These are phyloP conservation scores for Ganoderma meredithae DNA, from an alignment of 1,284 basidiomycete genomes.

Conservation along the genomic window DNA sequence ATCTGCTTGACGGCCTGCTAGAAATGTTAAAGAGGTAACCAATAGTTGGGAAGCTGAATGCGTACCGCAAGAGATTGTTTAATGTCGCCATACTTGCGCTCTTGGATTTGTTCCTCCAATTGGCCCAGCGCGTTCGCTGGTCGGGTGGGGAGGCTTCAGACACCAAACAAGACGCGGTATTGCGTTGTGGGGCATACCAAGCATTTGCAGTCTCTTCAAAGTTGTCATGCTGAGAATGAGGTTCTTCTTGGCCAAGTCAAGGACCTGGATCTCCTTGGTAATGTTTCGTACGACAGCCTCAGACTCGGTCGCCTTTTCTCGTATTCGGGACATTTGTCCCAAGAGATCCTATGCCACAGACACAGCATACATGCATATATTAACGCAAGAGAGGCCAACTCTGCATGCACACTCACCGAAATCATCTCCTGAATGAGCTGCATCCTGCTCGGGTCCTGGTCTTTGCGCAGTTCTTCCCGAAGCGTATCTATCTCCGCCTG, in stretches of 20 bases:
- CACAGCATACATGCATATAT: slow-evolving; percentile 2
- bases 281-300: slow-evolving; percentile 96
- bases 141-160: slow-evolving; percentile 5
- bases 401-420: slow-evolving; percentile 60
- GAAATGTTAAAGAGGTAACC: neutral
- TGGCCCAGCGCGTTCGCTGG: slow-evolving; percentile 86
- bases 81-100: slow-evolving; percentile 85
- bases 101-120: slow-evolving; percentile 79
- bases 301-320: slow-evolving; percentile 95
- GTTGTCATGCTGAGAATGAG: slow-evolving; percentile 90
- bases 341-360: slow-evolving; percentile 76
- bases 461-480: slow-evolving; percentile 69
- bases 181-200: slow-evolving; percentile 63
- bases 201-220: slow-evolving; percentile 91
- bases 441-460: slow-evolving; percentile 88
- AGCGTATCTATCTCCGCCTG: slow-evolving; percentile 78
- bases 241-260: slow-evolving; percentile 96
- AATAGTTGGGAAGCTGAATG: slow-evolving; percentile 18
- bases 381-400: slow-evolving; percentile 4
- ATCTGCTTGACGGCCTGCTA: slow-evolving; percentile 88
- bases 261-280: slow-evolving; percentile 94
- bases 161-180: neutral
- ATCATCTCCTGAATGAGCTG: slow-evolving; percentile 93
- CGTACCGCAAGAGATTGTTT: slow-evolving; percentile 81
- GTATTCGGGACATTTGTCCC: slow-evolving; percentile 91